Base-by-base conservation (phyloP, 2,329 filamentous ascomycete genomes). In the Fusarium tanahbumbuense region DNA sequence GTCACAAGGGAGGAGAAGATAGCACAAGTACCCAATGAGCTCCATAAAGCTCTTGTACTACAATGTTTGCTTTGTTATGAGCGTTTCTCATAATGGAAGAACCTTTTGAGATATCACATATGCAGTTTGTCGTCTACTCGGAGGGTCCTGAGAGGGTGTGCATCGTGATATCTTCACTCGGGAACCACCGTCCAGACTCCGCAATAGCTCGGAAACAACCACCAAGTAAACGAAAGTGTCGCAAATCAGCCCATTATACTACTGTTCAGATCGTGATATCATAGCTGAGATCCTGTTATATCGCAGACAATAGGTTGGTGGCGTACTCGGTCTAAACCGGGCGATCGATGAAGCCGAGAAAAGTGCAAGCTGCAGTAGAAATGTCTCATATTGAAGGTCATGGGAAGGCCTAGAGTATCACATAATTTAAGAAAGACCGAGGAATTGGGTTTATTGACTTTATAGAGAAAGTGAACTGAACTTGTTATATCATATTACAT, bases 221-320 rank as follows among this genome's bases (percentile, higher is more conserved):
- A 40, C 28, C 18, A 13, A 5, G 7, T 18, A 12, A 6, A 8
- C n/a, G 8, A 23, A 5, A 2, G 8, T 18, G 16, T 34, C 15
- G 3, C 3, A 7, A 4, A 16, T 12, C 15, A 40, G 9, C 16
- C 23, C 15, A 18, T 22, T 3, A n/a, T 13, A 15, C 12, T 52
- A n/a, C 7, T 8, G 18, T 3, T 25, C 32, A 18, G 8, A n/a
- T 20, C 22, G 8, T 20, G 15, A 23, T 46, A 25, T 40, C 23
- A 11, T n/a, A 23, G 23, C 9, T 27, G 15, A 23, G 13, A 8
- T 13, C 27, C 47, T 46, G 28, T 27, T 18, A 25, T 34, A 5
- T 16, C 22, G 22, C n/a, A 41, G 28, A 23, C 47, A 23, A 45
- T 13, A 8, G 27, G 48, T 61, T 67, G 55, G 55, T 66, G 63